These are phyloP conservation scores for Parachaetomium inaequale DNA, from an alignment of 495 filamentous ascomycete species.

Conservation along the genomic window DNA sequence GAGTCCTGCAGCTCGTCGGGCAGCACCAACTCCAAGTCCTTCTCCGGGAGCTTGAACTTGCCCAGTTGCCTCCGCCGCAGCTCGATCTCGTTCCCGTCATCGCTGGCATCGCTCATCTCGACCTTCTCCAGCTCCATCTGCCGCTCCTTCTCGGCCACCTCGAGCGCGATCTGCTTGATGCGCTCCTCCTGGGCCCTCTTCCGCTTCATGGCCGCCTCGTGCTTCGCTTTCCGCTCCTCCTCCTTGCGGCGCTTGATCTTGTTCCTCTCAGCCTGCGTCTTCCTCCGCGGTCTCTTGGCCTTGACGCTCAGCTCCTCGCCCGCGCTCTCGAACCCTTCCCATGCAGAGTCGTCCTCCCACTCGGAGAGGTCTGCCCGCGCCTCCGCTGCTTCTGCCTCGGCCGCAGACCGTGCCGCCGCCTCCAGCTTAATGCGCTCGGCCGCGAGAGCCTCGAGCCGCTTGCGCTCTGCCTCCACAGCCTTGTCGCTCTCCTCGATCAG, in stretches of 20 bases:
- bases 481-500: constrained; percentile 69
- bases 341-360: constrained; percentile 80
- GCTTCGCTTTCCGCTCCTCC: constrained; percentile 66
- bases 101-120: constrained; percentile 42
- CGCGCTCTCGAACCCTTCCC: constrained; percentile 76
- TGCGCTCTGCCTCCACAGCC: constrained; percentile 74
- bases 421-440: constrained; percentile 55
- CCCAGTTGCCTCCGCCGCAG: constrained; percentile 75
- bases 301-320: constrained; percentile 60
- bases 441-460: constrained; percentile 64
- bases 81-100: constrained; percentile 56
- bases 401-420: constrained; percentile 52
- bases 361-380: constrained; percentile 65
- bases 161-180: constrained; percentile 55
- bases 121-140: constrained; percentile 36
- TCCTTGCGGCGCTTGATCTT: constrained; percentile 83
- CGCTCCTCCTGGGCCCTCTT: constrained; percentile 63
- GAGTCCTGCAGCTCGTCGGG: constrained; percentile 94
- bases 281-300: constrained; percentile 71
- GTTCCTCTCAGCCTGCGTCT: constrained; percentile 82
- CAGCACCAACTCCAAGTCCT: constrained; percentile 80
- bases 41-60: constrained; percentile 71
- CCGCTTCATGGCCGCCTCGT: constrained; percentile 67
- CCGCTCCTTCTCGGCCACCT: constrained; percentile 57
- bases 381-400: constrained; percentile 60